Base-by-base conservation (phyloP, 1,284 basidiomycete species). In the Pseudozyma sp. region DNA sequence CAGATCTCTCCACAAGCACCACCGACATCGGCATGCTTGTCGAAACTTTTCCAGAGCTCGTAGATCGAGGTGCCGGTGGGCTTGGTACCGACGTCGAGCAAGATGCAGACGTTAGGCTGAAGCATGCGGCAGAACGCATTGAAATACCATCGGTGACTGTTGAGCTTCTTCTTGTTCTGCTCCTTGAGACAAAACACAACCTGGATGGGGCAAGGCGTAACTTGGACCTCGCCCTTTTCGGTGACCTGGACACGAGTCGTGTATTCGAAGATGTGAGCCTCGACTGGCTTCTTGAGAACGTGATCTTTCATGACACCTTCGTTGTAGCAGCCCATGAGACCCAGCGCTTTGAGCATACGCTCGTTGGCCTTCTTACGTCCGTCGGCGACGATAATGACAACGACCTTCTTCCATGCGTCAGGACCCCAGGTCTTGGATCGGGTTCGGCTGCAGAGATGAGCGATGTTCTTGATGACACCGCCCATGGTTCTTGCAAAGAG, bases 1-100 rank as follows among this genome's bases (percentile, higher is more conserved):
- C 95, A 93, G 61, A 97, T 96, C 66, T 97, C 95, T 16, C 95
- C 95, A 83, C 94, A 97, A 7, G 96, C 95, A 21, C 96, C 95
- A 0, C 94, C 95, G 34, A 97, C 93, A 74, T 95, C 94, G 18
- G 92, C 92, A 86, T 97, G 94, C 86, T 95, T 92, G 83, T 97
- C 95, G 76, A 98, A 97, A 7, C 93, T 92, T 86, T 97, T 97
- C 95, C 95, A 97, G 12, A 98, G 87, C 80, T 96, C 93, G 86
- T 97, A 98, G 82, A 97, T 95, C 43, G 72, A 70, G 9, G 67
- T 75, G 42, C 57, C 72, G 35, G 59, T 77, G n/a, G 95, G 95
- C 88, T 92, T 91, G 0, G 95, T 98, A 2, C 95, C 96, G 18
- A 97, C 95, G 80, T 98, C 95, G 44, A 98, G 90, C 19, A 98